These are phyloP conservation scores for Puccinia novopanici DNA, from an alignment of 1,284 basidiomycete genomes.

Conservation along the genomic window DNA sequence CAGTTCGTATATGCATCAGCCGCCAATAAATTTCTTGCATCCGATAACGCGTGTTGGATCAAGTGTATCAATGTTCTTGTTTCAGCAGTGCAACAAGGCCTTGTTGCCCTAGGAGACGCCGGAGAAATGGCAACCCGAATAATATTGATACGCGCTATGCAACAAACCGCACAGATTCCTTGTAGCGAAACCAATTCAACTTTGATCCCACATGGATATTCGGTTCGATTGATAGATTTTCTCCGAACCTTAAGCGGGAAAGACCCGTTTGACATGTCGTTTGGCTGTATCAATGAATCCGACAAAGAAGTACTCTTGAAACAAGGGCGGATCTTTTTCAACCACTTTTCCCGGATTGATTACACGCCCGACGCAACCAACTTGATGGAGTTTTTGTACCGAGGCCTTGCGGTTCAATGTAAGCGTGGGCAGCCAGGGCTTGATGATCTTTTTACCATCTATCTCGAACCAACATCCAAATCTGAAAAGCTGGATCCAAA, in stretches of 20 bases:
- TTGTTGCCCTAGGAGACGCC: not conserved
- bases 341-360: not conserved
- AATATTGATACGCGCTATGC: not conserved
- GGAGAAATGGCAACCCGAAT: constrained; percentile 6
- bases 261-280: not conserved
- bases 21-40: constrained; percentile 1
- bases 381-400: not conserved
- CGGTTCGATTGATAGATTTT: not conserved
- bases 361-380: not conserved
- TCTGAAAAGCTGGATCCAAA: not conserved
- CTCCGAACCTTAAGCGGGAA: not conserved
- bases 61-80: not conserved
- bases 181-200: not conserved
- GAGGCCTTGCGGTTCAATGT: constrained; percentile 2
- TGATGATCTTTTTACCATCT: not conserved
- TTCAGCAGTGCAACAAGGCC: not conserved
- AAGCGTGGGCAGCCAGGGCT: not conserved
- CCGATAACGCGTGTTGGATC: constrained; percentile 4
- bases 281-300: not conserved
- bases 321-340: not conserved
- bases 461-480: not conserved
- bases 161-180: not conserved
- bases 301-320: not conserved
- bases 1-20: constrained; percentile 14
- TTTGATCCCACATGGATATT: constrained; percentile 1